Evolutionary conservation across 2,329 filamentous ascomycete species (phyloP), one percentile per base, ranked within the genome.

Genomic region (Daldinia sp.): DNA sequence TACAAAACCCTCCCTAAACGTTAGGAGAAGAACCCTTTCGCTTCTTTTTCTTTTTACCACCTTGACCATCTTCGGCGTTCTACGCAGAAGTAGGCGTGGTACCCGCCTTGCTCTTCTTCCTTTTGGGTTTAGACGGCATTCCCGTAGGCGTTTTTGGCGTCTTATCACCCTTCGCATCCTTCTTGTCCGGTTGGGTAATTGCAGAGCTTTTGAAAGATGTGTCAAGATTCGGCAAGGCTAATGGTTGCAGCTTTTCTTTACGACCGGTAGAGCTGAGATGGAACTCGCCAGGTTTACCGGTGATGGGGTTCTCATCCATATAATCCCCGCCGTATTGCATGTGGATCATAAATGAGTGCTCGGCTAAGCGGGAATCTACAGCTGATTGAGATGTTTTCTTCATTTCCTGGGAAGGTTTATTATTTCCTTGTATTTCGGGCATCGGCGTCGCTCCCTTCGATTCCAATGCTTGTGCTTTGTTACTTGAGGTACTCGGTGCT

Each of bases 291-390:
- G 87, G 87, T 27, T 83, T 82, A 49, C 88, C 87, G 0, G 86
- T 89, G 69, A 90, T 89, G 39, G 87, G 86, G 67, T 88, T 90
- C 74, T 89, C 85, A 74, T 90, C 86, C 76, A 90, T 85, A 72
- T 87, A 90, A 66, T 90, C 87, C 49, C 85, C 83, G 34, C 86
- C 87, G 68, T 84, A 85, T 64, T 81, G 82, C 75, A 86, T 79
- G 67, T 87, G 85, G 37, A 86, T 79, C 68, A 80, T 76, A 64
- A 87, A 83, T 0, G 87, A 84, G 68, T 88, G 85, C 67, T 88
- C 85, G 1, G 86, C 80, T 2, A 85, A 74, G 11, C 81, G 78
- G 3, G 74, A 66, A 61, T 84, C 79, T 3, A 83, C 73, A 1
- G 75, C 77, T 1, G 74, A 70, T 58, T 79, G 76, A 34, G 30